Evolutionary conservation across 2,329 filamentous ascomycete species (phyloP).

Genomic region (Pseudogymnoascus pannorum): DNA sequence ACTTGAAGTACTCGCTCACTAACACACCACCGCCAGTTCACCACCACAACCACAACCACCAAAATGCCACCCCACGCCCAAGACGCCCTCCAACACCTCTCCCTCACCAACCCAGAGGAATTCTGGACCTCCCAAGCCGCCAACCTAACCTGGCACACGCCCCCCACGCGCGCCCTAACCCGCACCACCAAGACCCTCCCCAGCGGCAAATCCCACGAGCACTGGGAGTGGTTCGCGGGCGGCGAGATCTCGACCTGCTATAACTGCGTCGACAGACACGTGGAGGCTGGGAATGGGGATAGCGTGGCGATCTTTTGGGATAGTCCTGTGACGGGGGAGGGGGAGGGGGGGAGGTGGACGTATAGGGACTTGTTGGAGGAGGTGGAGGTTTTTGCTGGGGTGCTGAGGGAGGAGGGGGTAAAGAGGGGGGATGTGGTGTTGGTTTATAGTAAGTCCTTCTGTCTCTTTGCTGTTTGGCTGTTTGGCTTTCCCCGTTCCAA

Average conservation of each 20-base stretch:
- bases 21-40: not conserved
- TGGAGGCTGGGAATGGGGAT: slow-evolving; percentile 68
- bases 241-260: slow-evolving; percentile 87
- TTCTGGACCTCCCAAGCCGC: slow-evolving; percentile 74
- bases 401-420: slow-evolving; percentile 74
- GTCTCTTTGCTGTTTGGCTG: no score
- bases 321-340: slow-evolving; percentile 70
- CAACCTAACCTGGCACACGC: slow-evolving; percentile 73
- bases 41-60: not conserved
- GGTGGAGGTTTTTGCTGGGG: slow-evolving; percentile 74
- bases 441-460: slow-evolving; percentile 65
- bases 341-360: slow-evolving; percentile 64
- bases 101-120: slow-evolving; percentile 58
- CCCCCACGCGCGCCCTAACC: slow-evolving; percentile 56
- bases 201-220: slow-evolving; percentile 56
- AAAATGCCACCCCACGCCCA: slow-evolving; percentile 26
- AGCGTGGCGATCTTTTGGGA: slow-evolving; percentile 77
- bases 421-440: slow-evolving; percentile 78
- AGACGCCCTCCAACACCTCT: slow-evolving; percentile 35
- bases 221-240: slow-evolving; percentile 86
- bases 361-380: slow-evolving; percentile 71
- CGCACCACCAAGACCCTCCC: slow-evolving; percentile 55
- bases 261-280: slow-evolving; percentile 86
- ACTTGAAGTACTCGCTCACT: not conserved
- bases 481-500: no score